phyloP scores from a whole-genome alignment of 805 yeast genomes.

The Candida adriatica region DNA sequence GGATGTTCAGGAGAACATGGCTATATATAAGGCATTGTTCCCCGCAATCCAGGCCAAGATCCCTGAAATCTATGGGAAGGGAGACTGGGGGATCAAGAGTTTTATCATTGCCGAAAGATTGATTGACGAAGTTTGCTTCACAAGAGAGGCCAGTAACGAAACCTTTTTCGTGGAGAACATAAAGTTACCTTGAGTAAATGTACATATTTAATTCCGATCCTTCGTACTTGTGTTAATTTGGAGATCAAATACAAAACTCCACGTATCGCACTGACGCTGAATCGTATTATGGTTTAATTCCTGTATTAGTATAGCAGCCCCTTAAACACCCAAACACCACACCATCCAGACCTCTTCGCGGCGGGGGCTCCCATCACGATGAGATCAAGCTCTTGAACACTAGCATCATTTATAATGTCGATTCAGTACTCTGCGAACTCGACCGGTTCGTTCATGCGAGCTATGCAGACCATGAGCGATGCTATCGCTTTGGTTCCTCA shows the following conservation, averaged over 20 bases:
- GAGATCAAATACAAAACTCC: too few species aligned
- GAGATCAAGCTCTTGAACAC: too few species aligned
- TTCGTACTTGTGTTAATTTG: too few species aligned
- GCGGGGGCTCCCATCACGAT: too few species aligned
- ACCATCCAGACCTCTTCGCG: too few species aligned
- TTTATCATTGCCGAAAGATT: constrained; percentile 42
- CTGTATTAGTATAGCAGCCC: too few species aligned
- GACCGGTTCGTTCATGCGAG: constrained; percentile 70
- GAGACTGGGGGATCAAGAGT: constrained; percentile 37
- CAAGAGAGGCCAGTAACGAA: constrained; percentile 29
- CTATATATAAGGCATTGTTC: constrained; percentile 46
- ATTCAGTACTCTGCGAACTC: constrained; percentile 50
- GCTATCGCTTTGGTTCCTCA: constrained; percentile 29
- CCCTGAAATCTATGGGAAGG: constrained; percentile 49
- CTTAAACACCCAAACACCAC: too few species aligned
- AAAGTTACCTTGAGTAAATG: constrained; percentile 1
- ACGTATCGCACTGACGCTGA: too few species aligned
- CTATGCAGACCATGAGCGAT: constrained; percentile 66
- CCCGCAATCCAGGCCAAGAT: constrained; percentile 41
- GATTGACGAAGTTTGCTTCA: constrained; percentile 45
- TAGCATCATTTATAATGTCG: too few species aligned
- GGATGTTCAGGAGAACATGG: constrained; percentile 49
- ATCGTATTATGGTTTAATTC: too few species aligned
- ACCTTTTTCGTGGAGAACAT: constrained; percentile 26
- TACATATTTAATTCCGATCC: neutral